Percentiles rank a stretch among this genome's conserved stretches.
These are phyloP conservation scores for Diaporthe australafricana DNA, from an alignment of 2,329 filamentous ascomycete genomes.

Conservation along the genomic window DNA sequence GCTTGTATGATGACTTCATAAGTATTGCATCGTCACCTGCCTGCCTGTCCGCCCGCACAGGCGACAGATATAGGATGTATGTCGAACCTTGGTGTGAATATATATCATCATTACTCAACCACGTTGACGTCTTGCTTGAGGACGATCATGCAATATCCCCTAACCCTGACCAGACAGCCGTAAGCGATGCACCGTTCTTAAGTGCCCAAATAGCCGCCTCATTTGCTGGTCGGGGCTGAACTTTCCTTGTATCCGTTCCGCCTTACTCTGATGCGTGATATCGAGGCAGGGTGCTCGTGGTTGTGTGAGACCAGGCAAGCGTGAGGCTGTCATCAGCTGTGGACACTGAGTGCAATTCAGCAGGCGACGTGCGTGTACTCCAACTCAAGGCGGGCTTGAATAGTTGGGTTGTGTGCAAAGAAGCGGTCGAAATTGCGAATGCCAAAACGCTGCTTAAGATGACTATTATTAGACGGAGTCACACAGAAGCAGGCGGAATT, in stretches of 20 bases:
- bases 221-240: neutral
- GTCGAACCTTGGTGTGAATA: neutral
- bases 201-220: neutral
- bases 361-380: neutral
- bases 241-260: neutral
- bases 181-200: neutral
- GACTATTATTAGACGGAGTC: constrained; percentile 12
- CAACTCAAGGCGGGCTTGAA: constrained; percentile 5
- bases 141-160: neutral
- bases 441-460: neutral
- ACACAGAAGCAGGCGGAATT: neutral
- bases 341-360: neutral
- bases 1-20: neutral
- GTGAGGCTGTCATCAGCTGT: constrained; percentile 9
- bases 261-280: neutral
- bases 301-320: neutral
- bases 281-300: neutral
- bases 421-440: neutral
- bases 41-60: neutral
- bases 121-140: neutral
- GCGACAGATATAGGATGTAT: neutral
- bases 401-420: neutral
- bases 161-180: no score
- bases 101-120: no score
- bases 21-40: neutral